phyloP scores from a whole-genome alignment of 768 basidiomycete genomes.

The Mycena albidolilacea region DNA sequence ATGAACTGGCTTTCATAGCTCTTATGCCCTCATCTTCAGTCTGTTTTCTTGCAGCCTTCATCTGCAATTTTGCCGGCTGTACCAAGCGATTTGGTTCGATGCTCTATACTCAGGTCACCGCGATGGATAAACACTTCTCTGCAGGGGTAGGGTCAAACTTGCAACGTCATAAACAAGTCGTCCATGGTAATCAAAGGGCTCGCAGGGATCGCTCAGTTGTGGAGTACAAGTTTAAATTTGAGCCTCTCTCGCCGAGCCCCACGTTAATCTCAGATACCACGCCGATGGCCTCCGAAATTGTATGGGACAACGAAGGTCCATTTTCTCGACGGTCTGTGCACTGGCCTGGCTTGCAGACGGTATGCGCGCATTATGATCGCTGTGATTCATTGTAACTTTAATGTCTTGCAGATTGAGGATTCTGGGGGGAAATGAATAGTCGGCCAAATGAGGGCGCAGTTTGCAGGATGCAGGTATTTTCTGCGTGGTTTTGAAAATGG shows the following conservation, averaged over 20 bases:
- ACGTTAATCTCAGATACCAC: slow-evolving; percentile 14
- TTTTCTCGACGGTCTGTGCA: background rate
- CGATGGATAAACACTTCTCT: background rate
- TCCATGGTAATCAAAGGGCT: background rate
- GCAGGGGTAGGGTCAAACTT: slow-evolving; percentile 17
- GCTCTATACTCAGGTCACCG: background rate
- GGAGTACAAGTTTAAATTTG: slow-evolving; percentile 1
- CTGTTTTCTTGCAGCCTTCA: slow-evolving; percentile 2
- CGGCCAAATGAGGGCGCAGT: background rate
- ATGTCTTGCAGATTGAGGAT: background rate
- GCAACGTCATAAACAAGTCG: background rate
- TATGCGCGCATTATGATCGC: background rate
- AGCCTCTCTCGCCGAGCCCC: background rate
- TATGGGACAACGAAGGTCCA: slow-evolving; percentile 20
- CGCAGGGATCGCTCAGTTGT: background rate
- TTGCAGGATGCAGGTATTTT: no score
- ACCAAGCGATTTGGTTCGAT: slow-evolving; percentile 12
- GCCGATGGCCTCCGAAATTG: background rate
- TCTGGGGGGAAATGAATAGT: background rate
- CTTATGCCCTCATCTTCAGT: background rate
- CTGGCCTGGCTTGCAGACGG: background rate
- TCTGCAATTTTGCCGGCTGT: slow-evolving; percentile 5
- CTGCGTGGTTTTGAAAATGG: no score
- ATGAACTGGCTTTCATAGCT: no score
- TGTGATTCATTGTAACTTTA: background rate